phyloP scores from a whole-genome alignment of 2,329 filamentous ascomycete species.

The Ophiosphaerella herpotricha region DNA sequence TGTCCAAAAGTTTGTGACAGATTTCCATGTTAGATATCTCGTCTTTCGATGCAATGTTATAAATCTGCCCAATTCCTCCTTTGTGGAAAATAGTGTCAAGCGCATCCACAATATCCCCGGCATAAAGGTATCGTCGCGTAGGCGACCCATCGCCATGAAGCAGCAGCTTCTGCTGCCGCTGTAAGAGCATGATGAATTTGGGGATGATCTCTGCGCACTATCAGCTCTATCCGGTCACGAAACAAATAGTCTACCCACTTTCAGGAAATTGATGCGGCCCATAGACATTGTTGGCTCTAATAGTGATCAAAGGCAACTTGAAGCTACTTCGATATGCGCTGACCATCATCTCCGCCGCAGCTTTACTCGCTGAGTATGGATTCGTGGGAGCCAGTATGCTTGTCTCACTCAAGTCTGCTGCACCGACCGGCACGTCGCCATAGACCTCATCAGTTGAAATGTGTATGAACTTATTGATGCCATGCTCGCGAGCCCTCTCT shows the following conservation, averaged over 20 bases:
- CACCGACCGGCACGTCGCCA: conserved; percentile 74
- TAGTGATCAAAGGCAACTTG: conserved; percentile 77
- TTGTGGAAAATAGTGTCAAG: conserved; percentile 84
- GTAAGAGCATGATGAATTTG: conserved; percentile 76
- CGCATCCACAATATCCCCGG: conserved; percentile 77
- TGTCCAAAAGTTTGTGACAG: conserved; percentile 66
- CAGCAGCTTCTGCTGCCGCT: conserved; percentile 68
- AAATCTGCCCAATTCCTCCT: conserved; percentile 73
- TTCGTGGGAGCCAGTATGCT: conserved; percentile 80
- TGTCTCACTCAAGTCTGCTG: conserved; percentile 72
- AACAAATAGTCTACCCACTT: conserved; percentile 59
- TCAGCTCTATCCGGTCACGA: conserved; percentile 11
- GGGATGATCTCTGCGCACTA: conserved; percentile 73
- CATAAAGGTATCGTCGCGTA: conserved; percentile 76
- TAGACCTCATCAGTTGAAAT: conserved; percentile 87
- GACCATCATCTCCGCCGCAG: conserved; percentile 83
- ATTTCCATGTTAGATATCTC: conserved; percentile 76
- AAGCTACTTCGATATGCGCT: conserved; percentile 85
- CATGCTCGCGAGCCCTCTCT: conserved; percentile 74
- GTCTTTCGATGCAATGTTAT: conserved; percentile 80
- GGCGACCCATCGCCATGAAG: conserved; percentile 78
- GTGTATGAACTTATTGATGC: conserved; percentile 75
- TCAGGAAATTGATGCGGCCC: conserved; percentile 84
- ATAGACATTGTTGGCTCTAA: conserved; percentile 84
- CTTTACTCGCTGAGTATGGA: conserved; percentile 80